These are phyloP conservation scores for Mortierella claussenii DNA, from an alignment of 192 early-diverging fungal species.

Conservation along the genomic window DNA sequence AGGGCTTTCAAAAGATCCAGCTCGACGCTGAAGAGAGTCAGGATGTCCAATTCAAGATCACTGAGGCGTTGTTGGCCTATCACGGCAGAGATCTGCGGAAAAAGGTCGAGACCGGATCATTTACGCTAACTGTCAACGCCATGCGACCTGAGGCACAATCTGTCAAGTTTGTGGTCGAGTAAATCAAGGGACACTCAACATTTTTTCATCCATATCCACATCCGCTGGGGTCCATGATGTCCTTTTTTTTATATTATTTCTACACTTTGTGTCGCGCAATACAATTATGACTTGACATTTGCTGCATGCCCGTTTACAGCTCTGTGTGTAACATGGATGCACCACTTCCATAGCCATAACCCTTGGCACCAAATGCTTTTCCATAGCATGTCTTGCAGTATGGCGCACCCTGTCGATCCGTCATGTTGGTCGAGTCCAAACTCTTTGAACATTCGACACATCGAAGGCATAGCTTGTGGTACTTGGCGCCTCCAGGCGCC, in stretches of 20 bases:
- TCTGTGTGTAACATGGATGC: constrained; percentile 55
- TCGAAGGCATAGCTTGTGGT: constrained; percentile 66
- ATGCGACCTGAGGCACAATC: constrained; percentile 39
- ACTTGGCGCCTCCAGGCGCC: constrained; percentile 62
- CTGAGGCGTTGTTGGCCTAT: constrained; percentile 39
- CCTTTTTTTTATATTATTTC: background rate
- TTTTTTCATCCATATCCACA: background rate
- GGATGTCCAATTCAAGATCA: constrained; percentile 54
- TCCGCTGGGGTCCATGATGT: background rate
- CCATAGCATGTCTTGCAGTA: constrained; percentile 66
- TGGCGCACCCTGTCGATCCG: constrained; percentile 58
- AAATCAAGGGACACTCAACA: background rate
- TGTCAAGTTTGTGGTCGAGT: constrained; percentile 36
- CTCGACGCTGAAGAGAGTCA: constrained; percentile 56
- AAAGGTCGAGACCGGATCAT: constrained; percentile 26
- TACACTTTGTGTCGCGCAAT: no score
- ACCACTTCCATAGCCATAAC: constrained; percentile 56
- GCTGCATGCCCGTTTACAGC: no score
- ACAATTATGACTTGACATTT: no score
- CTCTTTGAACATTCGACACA: constrained; percentile 64
- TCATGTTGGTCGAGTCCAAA: constrained; percentile 67
- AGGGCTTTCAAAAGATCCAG: constrained; percentile 61
- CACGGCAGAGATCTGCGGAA: constrained; percentile 19
- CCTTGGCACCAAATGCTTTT: constrained; percentile 65
- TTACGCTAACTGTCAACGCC: constrained; percentile 54